Percentiles rank a stretch among this genome's conserved stretches.
These are phyloP conservation scores for Pyrrhoderma noxium DNA, from an alignment of 1,284 basidiomycete species.

Conservation along the genomic window DNA sequence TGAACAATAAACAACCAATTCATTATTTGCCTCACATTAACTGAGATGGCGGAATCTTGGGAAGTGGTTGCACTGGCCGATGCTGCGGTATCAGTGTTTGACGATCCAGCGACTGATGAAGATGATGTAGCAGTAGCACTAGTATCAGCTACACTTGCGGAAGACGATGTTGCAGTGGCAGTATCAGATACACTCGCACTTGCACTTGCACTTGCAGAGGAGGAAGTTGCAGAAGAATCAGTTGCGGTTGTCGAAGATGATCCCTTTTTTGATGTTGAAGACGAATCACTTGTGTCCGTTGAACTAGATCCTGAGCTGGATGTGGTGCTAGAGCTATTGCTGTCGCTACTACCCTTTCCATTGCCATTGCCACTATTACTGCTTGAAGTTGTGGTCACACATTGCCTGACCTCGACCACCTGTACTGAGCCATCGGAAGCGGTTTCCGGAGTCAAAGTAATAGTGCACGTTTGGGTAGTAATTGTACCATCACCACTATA, in stretches of 20 bases:
- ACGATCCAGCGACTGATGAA: neutral
- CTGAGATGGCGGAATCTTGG: slow-evolving; percentile 3
- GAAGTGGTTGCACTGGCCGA: neutral
- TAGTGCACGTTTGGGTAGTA: slow-evolving; percentile 50
- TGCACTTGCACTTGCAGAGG: slow-evolving; percentile 7
- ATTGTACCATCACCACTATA: slow-evolving; percentile 37
- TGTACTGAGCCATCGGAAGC: slow-evolving; percentile 39
- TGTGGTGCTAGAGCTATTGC: slow-evolving; percentile 21
- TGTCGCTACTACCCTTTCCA: no score
- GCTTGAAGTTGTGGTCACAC: slow-evolving; percentile 32
- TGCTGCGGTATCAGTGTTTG: neutral
- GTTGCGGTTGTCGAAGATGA: slow-evolving; percentile 12
- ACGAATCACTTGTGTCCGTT: slow-evolving; percentile 5
- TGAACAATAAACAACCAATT: neutral
- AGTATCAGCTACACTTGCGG: slow-evolving; percentile 6
- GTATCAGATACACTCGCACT: no score
- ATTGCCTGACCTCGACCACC: slow-evolving; percentile 52
- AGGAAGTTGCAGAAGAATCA: slow-evolving; percentile 1
- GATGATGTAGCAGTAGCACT: slow-evolving; percentile 8
- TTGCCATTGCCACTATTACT: slow-evolving; percentile 13
- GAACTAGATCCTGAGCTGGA: slow-evolving; percentile 10
- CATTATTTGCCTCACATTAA: slow-evolving; percentile 3
- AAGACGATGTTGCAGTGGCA: slow-evolving; percentile 3
- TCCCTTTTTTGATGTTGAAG: slow-evolving; percentile 15
- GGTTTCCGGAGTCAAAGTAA: slow-evolving; percentile 48